phyloP scores from a whole-genome alignment of 179 eudicot species.

The Beta corolliflora region DNA sequence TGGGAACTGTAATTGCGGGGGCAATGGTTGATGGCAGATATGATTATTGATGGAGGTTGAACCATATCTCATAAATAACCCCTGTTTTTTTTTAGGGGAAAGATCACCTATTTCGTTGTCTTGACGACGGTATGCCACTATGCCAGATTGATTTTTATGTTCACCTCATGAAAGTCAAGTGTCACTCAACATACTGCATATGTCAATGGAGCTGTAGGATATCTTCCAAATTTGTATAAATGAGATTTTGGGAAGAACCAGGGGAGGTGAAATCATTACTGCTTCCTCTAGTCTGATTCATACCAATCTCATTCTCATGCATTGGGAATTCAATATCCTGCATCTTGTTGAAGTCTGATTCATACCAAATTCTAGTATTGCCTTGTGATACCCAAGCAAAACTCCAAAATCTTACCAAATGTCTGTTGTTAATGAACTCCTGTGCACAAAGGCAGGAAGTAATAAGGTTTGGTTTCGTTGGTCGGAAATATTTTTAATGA shows the following conservation, averaged over 20 bases:
- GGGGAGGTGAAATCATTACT: slow-evolving; percentile 11
- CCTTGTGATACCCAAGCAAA: background rate
- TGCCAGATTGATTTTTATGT: slow-evolving; percentile 6
- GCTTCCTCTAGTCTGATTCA: background rate
- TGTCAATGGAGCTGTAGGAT: background rate
- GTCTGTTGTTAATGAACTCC: no score
- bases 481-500: no score
- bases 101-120: background rate
- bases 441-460: no score
- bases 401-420: no score
- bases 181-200: background rate
- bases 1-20: background rate
- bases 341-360: background rate
- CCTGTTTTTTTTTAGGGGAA: no score
- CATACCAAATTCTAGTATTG: background rate
- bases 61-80: background rate
- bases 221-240: background rate
- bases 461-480: no score
- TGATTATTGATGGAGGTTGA: background rate
- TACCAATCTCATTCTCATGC: background rate
- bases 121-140: background rate
- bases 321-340: background rate
- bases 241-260: slow-evolving; percentile 4
- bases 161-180: background rate
- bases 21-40: background rate